Conservation (phyloP, 805 yeast species). For the Lachancea kluyveri region DNA sequence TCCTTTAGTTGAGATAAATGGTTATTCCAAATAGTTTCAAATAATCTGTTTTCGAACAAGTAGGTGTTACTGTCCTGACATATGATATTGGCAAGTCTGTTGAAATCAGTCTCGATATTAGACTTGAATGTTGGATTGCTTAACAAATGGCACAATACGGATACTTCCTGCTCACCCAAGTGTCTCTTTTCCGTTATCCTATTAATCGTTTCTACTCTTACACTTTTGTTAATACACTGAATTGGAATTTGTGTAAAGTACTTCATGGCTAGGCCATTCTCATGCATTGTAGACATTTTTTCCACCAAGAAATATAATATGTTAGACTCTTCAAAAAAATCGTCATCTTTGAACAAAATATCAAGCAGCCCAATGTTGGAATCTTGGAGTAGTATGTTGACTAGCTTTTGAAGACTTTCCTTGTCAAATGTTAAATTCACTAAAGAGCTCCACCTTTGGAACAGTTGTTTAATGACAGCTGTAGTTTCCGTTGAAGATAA, state of each 20-base stretch:
- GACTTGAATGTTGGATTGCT: constrained; percentile 50
- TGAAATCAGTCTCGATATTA: constrained; percentile 39
- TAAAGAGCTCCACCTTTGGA: constrained; percentile 53
- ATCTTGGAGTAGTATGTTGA: constrained; percentile 26
- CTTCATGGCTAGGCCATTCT: constrained; percentile 2
- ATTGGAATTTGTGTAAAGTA: constrained; percentile 37
- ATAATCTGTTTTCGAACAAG: constrained; percentile 20
- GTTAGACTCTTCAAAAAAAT: constrained; percentile 43
- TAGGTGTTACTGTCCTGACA: constrained; percentile 9
- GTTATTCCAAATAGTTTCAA: constrained; percentile 35
- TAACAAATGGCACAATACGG: constrained; percentile 36
- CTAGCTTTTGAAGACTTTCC: constrained; percentile 27
- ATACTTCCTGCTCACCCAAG: constrained; percentile 6
- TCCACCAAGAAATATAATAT: constrained; percentile 31
- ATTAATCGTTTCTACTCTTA: constrained; percentile 26
- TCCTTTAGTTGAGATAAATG: constrained; percentile 37
- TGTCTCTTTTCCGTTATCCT: constrained; percentile 12
- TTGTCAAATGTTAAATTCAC: constrained; percentile 32
- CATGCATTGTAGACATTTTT: constrained; percentile 13
- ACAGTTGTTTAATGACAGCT: constrained; percentile 21
- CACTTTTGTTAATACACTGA: constrained; percentile 39
- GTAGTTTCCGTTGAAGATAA: constrained; percentile 9
- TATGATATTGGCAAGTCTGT: constrained; percentile 14
- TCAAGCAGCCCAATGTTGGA: constrained; percentile 16
- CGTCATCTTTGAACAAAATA: constrained; percentile 31